Evolutionary conservation across 1,139 yeast genomes (phyloP).

Genomic region (Saccharomyces pastorianus): DNA sequence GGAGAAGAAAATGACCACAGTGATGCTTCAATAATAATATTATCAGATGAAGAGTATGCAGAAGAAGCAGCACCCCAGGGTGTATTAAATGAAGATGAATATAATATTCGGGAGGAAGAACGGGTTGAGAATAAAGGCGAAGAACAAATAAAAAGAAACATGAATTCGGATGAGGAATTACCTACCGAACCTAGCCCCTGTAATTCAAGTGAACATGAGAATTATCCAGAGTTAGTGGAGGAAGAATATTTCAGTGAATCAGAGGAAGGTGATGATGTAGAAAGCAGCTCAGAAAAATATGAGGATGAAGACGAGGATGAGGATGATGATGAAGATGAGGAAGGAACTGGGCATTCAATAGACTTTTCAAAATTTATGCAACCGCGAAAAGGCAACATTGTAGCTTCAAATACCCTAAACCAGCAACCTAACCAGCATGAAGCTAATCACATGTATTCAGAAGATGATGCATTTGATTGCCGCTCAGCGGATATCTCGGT

Average conservation of each 20-base stretch:
- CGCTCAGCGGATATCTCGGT: background rate
- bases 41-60: constrained; percentile 7
- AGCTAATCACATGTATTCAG: background rate
- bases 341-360: background rate
- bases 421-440: background rate
- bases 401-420: background rate
- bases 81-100: background rate
- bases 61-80: background rate
- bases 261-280: constrained; percentile 1
- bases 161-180: background rate
- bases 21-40: constrained; percentile 4
- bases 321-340: constrained; percentile 3
- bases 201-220: background rate
- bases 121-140: background rate
- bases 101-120: background rate
- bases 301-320: background rate
- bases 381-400: background rate
- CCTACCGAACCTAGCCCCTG: background rate
- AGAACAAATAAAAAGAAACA: background rate
- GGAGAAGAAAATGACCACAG: background rate
- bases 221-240: background rate
- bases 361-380: background rate
- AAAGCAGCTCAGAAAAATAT: constrained; percentile 6
- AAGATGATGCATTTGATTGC: background rate
- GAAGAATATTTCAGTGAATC: background rate